Evolutionary conservation across 176 grass and related monocot species (phyloP).

Genomic region (Triticum dicoccoides): DNA sequence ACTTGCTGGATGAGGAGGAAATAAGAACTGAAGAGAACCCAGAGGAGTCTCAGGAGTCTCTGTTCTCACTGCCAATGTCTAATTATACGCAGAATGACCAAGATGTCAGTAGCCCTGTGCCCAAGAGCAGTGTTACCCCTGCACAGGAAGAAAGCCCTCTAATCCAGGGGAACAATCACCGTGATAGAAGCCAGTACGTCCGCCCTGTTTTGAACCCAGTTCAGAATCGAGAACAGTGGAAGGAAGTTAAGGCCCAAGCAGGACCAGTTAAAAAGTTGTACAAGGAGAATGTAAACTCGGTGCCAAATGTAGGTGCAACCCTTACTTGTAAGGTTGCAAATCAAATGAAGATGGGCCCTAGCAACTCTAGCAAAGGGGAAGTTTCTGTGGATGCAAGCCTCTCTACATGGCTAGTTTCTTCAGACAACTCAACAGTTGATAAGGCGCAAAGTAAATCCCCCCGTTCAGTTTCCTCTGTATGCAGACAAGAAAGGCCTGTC

Average conservation of each 20-base stretch:
- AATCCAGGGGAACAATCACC: slow-evolving; percentile 41
- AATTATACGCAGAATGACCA: slow-evolving; percentile 38
- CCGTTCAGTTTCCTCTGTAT: slow-evolving; percentile 40
- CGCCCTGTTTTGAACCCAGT: slow-evolving; percentile 73
- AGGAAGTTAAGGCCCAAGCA: slow-evolving; percentile 58
- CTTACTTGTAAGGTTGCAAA: slow-evolving; percentile 2
- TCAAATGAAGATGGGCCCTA: slow-evolving; percentile 1
- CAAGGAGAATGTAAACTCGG: slow-evolving; percentile 41
- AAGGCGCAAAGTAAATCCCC: slow-evolving; percentile 43
- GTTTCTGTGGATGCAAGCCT: slow-evolving; percentile 82
- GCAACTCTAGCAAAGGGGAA: slow-evolving; percentile 39
- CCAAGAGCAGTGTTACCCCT: slow-evolving; percentile 35
- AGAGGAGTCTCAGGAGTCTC: slow-evolving; percentile 76
- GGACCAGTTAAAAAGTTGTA: slow-evolving; percentile 26
- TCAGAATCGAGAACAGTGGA: slow-evolving; percentile 80
- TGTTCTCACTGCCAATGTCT: slow-evolving; percentile 71
- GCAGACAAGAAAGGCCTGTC: slow-evolving; percentile 62
- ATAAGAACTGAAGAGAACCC: slow-evolving; percentile 38
- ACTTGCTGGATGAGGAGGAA: slow-evolving; percentile 47
- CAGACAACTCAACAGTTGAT: slow-evolving; percentile 44
- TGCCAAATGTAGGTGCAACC: not conserved
- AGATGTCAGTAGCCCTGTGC: slow-evolving; percentile 57
- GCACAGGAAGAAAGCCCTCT: slow-evolving; percentile 40
- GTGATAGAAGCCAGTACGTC: slow-evolving; percentile 62
- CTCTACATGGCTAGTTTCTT: slow-evolving; percentile 68